A percentile compares a stretch with the other conserved stretches of the same genome.
Evolutionary conservation across 2,329 filamentous ascomycete species (phyloP).

Genomic region (Colletotrichum sublineola): DNA sequence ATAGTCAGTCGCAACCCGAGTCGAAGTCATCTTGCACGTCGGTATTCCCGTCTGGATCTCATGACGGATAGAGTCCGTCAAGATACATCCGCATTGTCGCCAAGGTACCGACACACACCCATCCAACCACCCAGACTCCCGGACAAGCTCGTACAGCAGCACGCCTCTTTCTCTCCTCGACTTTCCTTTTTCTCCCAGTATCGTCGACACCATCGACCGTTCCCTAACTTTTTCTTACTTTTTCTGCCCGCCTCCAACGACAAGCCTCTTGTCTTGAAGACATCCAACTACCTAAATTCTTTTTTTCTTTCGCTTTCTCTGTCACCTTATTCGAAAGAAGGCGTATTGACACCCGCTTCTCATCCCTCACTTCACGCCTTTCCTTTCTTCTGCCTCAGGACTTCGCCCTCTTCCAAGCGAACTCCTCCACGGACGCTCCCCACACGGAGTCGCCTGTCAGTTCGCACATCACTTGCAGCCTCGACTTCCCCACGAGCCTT

Average conservation of each 20-base stretch:
- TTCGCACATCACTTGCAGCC: constrained; percentile 39
- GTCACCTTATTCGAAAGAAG: background rate
- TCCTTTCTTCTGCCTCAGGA: constrained; percentile 13
- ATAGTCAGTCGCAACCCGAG: background rate
- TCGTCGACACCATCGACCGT: constrained; percentile 18
- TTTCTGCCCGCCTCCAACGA: constrained; percentile 16
- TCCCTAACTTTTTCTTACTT: constrained; percentile 14
- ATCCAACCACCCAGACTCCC: constrained; percentile 2
- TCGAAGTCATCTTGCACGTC: background rate
- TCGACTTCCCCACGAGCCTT: constrained; percentile 25
- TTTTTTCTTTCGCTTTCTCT: background rate
- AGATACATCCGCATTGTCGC: constrained; percentile 1
- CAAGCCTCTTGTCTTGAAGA: constrained; percentile 31
- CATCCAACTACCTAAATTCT: constrained; percentile 11
- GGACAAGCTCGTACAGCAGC: background rate
- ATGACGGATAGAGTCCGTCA: constrained; percentile 3
- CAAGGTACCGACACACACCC: background rate
- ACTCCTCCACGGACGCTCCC: constrained; percentile 25
- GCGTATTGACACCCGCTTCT: background rate
- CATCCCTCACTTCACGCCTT: background rate
- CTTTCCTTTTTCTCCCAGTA: constrained; percentile 32
- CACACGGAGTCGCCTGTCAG: constrained; percentile 38
- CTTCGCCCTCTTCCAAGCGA: constrained; percentile 1
- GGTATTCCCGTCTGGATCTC: background rate
- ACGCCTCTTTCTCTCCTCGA: constrained; percentile 35